These are phyloP conservation scores for Musa troglodytarum DNA, from an alignment of 176 grass and related monocot genomes.

Conservation along the genomic window DNA sequence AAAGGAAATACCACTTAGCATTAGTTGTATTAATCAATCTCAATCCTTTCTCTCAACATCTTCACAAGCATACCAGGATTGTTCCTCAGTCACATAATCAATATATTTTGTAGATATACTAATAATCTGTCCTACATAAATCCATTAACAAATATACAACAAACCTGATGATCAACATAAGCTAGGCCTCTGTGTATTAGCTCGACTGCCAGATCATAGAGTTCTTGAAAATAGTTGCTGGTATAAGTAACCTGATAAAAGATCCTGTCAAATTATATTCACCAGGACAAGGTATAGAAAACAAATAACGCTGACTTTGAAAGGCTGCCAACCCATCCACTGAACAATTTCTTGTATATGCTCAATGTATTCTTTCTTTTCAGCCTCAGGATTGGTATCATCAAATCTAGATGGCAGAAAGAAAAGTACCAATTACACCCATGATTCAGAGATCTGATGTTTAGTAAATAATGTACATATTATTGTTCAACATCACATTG, in stretches of 20 bases:
- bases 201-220: conserved; percentile 81
- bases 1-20: conserved; percentile 9
- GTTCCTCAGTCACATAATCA: background rate
- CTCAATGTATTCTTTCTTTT: conserved; percentile 95
- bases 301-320: conserved; percentile 35
- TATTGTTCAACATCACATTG: background rate
- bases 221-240: conserved; percentile 92
- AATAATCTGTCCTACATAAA: background rate
- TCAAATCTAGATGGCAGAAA: conserved; percentile 51
- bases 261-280: conserved; percentile 5
- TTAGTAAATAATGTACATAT: background rate
- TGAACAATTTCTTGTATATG: conserved; percentile 84
- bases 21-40: background rate
- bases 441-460: background rate
- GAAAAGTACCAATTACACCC: background rate
- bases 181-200: conserved; percentile 79
- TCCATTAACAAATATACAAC: background rate
- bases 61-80: background rate
- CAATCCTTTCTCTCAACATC: background rate
- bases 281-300: conserved; percentile 9
- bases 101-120: background rate
- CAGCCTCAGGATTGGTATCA: conserved; percentile 97
- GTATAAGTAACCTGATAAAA: conserved; percentile 67
- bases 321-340: conserved; percentile 97
- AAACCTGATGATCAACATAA: conserved; percentile 97